Conservation (phyloP, 208 protist genomes). For the Acanthamoeba healyi region DNA sequence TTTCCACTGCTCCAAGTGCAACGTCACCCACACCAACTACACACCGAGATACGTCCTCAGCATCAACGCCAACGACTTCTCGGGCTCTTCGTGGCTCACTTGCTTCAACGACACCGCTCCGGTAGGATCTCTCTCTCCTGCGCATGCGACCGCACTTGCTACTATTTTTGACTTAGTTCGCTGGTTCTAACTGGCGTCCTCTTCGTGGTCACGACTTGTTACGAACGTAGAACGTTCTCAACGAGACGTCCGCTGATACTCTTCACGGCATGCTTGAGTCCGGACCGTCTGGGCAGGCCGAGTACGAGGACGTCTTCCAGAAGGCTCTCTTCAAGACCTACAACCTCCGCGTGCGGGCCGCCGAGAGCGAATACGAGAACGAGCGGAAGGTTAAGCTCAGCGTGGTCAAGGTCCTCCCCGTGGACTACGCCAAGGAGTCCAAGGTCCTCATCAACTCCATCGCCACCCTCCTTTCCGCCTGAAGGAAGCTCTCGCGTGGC, state of each 20-base stretch:
- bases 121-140: background rate
- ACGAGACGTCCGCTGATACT: background rate
- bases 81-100: slow-evolving; percentile 76
- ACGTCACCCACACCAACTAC: background rate
- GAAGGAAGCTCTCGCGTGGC: background rate
- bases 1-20: slow-evolving; percentile 71
- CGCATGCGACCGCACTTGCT: too few relatives aligned
- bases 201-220: background rate
- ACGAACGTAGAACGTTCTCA: background rate
- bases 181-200: too few relatives aligned
- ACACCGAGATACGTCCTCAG: slow-evolving; percentile 78
- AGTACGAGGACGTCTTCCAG: slow-evolving; percentile 76
- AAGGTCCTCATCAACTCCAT: slow-evolving; percentile 29
- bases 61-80: slow-evolving; percentile 75
- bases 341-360: slow-evolving; percentile 72
- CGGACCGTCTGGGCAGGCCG: background rate
- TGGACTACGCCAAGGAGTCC: slow-evolving; percentile 78
- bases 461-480: background rate
- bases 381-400: slow-evolving; percentile 78
- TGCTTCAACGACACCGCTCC: slow-evolving; percentile 79
- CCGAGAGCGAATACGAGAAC: slow-evolving; percentile 71
- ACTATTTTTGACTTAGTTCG: too few relatives aligned
- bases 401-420: slow-evolving; percentile 68
- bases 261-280: background rate
- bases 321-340: slow-evolving; percentile 67